phyloP scores from a whole-genome alignment of 2,329 filamentous ascomycete genomes.

The Cyphellophora europaea region DNA sequence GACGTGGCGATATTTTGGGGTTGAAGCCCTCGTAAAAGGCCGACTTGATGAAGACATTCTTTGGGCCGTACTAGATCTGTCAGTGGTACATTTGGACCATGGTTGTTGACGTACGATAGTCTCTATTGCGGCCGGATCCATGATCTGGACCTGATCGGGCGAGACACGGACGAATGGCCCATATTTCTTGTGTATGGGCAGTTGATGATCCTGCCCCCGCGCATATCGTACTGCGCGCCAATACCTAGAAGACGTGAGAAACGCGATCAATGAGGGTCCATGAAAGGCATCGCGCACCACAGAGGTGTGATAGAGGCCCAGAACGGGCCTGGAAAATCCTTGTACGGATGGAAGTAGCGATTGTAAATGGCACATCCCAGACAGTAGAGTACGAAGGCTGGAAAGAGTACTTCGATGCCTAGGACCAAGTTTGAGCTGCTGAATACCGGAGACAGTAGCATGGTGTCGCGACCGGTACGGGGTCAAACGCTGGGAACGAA shows the following conservation, averaged over 20 bases:
- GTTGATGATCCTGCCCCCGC: constrained; percentile 8
- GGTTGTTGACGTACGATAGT: constrained; percentile 1
- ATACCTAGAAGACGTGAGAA: too few relatives aligned
- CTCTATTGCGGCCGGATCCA: constrained; percentile 3
- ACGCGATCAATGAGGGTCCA: too few relatives aligned
- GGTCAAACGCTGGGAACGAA: too few relatives aligned
- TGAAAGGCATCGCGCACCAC: too few relatives aligned
- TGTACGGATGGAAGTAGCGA: constrained; percentile 12
- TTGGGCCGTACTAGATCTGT: constrained; percentile 7
- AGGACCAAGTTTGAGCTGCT: too few relatives aligned
- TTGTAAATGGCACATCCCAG: constrained; percentile 11
- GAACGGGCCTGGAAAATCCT: constrained; percentile 13
- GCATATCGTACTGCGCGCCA: constrained; percentile 9
- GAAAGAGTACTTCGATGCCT: too few relatives aligned
- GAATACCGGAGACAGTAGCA: too few relatives aligned
- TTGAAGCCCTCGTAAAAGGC: constrained; percentile 13
- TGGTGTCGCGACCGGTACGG: too few relatives aligned
- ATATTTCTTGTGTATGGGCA: constrained; percentile 33
- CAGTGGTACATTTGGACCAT: neutral
- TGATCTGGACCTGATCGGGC: constrained; percentile 38
- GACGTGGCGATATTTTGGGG: constrained; percentile 7
- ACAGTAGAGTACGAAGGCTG: too few relatives aligned
- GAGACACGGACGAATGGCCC: constrained; percentile 40
- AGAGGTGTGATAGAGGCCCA: constrained; percentile 12
- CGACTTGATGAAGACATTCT: constrained; percentile 11